These are phyloP conservation scores for Choiromyces venosus DNA, from an alignment of 495 filamentous ascomycete species.

Conservation along the genomic window DNA sequence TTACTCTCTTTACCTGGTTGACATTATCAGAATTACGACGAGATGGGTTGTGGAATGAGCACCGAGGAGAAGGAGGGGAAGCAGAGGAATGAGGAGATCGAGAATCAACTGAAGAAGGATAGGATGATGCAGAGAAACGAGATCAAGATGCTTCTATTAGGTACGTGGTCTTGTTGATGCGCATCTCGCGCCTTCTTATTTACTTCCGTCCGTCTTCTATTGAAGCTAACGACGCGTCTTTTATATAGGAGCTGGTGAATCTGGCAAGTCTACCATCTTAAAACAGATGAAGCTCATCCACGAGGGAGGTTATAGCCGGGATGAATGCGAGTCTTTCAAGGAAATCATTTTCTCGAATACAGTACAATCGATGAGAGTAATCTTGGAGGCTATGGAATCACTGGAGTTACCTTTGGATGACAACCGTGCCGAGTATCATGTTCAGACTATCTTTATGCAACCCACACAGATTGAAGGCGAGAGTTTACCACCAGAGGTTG, in stretches of 20 bases:
- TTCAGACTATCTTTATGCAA: constrained; percentile 95
- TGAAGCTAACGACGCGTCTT: constrained; percentile 12
- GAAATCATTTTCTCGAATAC: constrained; percentile 99
- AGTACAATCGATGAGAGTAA: constrained; percentile 92
- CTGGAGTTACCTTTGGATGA: constrained; percentile 85
- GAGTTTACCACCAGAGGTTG: constrained; percentile 87
- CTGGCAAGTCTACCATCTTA: constrained; percentile 96
- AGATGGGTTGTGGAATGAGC: constrained; percentile 99
- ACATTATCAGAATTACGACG: constrained; percentile 48
- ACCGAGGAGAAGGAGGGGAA: constrained; percentile 99
- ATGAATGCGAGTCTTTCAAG: constrained; percentile 79
- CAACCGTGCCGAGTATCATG: constrained; percentile 81
- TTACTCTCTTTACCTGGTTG: constrained; percentile 4
- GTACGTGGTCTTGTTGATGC: constrained; percentile 51
- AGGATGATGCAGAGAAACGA: constrained; percentile 94
- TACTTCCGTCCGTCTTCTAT: constrained; percentile 3
- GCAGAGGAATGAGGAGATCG: constrained; percentile 97
- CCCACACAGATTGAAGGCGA: constrained; percentile 93
- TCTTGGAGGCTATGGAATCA: constrained; percentile 93
- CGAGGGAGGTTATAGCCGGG: constrained; percentile 71
- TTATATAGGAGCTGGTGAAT: constrained; percentile 87
- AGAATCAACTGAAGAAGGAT: constrained; percentile 93
- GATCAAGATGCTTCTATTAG: constrained; percentile 98
- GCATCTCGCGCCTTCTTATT: not conserved
- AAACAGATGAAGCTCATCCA: constrained; percentile 98